Base-by-base conservation (phyloP, 2,329 filamentous ascomycete species). In the Ascocoryne sarcoides region DNA sequence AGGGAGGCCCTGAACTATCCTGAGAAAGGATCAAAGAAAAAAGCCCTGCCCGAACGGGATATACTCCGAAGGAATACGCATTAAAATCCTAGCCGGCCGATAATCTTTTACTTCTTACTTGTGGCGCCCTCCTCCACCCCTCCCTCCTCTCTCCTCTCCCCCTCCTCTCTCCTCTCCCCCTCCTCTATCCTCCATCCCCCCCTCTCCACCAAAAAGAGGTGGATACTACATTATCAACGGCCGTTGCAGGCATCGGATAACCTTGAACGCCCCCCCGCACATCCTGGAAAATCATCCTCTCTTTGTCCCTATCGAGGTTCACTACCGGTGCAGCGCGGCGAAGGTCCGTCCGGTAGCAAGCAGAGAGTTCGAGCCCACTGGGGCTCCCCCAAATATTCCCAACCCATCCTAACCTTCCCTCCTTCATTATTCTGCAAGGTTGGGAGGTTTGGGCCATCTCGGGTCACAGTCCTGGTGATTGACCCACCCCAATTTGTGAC, bases 401-500 rank as follows among this genome's bases (percentile, higher is more conserved):
- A 26, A 26, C 23, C 23, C 23, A 26, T 12, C n/a, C n/a, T n/a
- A n/a, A n/a, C n/a, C n/a, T n/a, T n/a, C n/a, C n/a, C n/a, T n/a
- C n/a, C n/a, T n/a, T n/a, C n/a, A n/a, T n/a, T n/a, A n/a, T n/a
- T n/a, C 7, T 7, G 23, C 23, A 26, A 50, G 50, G 49, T 48
- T 56, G 54, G 37, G 43, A 48, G 42, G 41, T 39, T 45, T 47
- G 55, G 50, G 53, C 52, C 55, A 58, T 55, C 50, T 47, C 39
- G 53, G 54, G 51, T 55, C 52, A 48, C 45, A 51, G 42, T 54
- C 50, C 49, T 41, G 48, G 48, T 44, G 43, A 38, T 42, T 49
- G 68, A 65, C 67, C 69, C 69, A 71, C 68, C 62, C 61, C 62
- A 62, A 70, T 70, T 69, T 71, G 68, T 71, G 68, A 72, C 68